Percentiles rank a stretch among this genome's conserved stretches.
Evolutionary conservation across 208 protist species (phyloP).

Genomic region (Acanthamoeba royreba): DNA sequence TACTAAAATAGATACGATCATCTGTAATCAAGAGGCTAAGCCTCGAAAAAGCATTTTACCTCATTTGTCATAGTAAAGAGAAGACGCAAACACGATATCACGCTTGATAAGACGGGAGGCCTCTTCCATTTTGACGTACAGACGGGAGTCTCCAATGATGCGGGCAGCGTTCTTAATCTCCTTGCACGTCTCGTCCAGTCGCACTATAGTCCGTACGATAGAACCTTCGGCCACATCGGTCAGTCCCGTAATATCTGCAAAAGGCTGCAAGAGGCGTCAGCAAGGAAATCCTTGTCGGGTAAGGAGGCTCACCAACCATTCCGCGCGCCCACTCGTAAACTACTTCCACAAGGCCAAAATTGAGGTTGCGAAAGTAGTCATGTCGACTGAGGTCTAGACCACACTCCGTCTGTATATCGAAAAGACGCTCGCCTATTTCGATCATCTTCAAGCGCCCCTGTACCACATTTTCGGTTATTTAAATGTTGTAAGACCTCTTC

Average conservation of each 20-base stretch:
- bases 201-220: slow-evolving; percentile 78
- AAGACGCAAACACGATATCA: slow-evolving; percentile 82
- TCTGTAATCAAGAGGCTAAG: no score
- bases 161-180: slow-evolving; percentile 80
- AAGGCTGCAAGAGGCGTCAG: slow-evolving; percentile 30
- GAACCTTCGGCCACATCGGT: slow-evolving; percentile 79
- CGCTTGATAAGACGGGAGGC: slow-evolving; percentile 68
- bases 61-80: slow-evolving; percentile 68
- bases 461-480: slow-evolving; percentile 8
- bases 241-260: slow-evolving; percentile 74
- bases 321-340: slow-evolving; percentile 85
- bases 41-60: no score
- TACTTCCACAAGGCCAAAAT: slow-evolving; percentile 80
- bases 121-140: slow-evolving; percentile 78
- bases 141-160: slow-evolving; percentile 78
- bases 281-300: background rate
- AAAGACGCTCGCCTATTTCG: background rate
- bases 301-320: slow-evolving; percentile 55
- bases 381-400: background rate
- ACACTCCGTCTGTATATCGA: slow-evolving; percentile 21
- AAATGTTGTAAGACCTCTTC: background rate
- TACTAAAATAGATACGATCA: no score
- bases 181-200: slow-evolving; percentile 74
- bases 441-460: background rate
- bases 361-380: slow-evolving; percentile 54